phyloP scores from a whole-genome alignment of 192 early-diverging fungal species.

The Gorgonomyces haynaldii region DNA sequence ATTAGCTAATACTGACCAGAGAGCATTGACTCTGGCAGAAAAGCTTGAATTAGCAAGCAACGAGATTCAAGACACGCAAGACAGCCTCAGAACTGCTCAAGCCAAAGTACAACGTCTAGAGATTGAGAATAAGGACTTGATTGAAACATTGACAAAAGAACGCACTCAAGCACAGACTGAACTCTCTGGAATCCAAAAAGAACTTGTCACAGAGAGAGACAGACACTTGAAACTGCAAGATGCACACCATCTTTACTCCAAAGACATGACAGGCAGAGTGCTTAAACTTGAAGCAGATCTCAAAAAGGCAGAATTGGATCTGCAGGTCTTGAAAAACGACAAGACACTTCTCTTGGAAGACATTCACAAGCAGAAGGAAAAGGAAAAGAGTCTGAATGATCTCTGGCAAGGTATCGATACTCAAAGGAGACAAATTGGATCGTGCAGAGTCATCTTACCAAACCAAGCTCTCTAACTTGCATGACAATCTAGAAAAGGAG shows the following conservation, averaged over 20 bases:
- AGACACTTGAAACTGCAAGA: constrained; percentile 16
- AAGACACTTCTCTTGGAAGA: constrained; percentile 32
- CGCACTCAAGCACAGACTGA: neutral
- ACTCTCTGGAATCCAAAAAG: constrained; percentile 20
- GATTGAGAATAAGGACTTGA: constrained; percentile 12
- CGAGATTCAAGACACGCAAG: constrained; percentile 23
- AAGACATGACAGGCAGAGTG: constrained; percentile 2
- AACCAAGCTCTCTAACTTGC: constrained; percentile 10
- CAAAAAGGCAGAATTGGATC: constrained; percentile 23
- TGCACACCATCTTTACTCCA: neutral
- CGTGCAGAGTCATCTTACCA: constrained; percentile 9
- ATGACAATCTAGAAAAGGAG: constrained; percentile 17
- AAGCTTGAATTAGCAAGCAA: constrained; percentile 21
- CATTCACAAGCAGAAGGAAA: constrained; percentile 25
- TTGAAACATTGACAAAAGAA: constrained; percentile 10
- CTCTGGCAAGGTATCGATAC: constrained; percentile 15
- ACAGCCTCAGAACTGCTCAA: constrained; percentile 18
- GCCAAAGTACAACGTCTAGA: constrained; percentile 9
- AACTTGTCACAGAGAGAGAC: constrained; percentile 28
- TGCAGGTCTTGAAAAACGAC: constrained; percentile 30
- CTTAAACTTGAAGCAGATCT: constrained; percentile 27
- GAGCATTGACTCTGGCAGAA: constrained; percentile 8
- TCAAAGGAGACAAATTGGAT: constrained; percentile 11
- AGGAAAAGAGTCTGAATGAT: constrained; percentile 10
- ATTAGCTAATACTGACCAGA: constrained; percentile 17